phyloP scores from a whole-genome alignment of 2,329 filamentous ascomycete genomes.

The Talaromyces verruculosus region DNA sequence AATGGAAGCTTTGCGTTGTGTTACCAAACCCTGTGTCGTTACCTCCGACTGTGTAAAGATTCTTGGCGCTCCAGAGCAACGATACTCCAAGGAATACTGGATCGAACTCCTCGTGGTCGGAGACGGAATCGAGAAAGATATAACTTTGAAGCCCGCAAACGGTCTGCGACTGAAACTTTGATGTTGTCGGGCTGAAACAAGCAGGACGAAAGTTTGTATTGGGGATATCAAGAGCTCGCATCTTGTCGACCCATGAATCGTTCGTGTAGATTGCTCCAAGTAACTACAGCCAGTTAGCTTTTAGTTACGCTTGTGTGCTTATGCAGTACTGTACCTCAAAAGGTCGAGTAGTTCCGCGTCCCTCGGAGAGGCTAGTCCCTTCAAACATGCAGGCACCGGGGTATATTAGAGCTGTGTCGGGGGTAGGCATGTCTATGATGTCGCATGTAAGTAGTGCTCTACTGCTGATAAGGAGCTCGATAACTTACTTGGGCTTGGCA shows the following conservation, averaged over 20 bases:
- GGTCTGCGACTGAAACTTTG: constrained; percentile 16
- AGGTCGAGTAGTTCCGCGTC: constrained; percentile 18
- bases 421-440: constrained; percentile 17
- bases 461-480: neutral
- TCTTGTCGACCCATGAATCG: constrained; percentile 11
- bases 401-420: constrained; percentile 17
- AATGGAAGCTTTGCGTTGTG: constrained; percentile 20
- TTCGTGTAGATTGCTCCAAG: constrained; percentile 13
- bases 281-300: constrained; percentile 10
- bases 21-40: constrained; percentile 18
- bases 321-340: constrained; percentile 11
- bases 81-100: constrained; percentile 16
- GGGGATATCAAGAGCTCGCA: constrained; percentile 11
- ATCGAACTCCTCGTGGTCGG: constrained; percentile 13
- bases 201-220: constrained; percentile 15
- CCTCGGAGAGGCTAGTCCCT: constrained; percentile 18
- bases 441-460: neutral
- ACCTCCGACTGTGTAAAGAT: constrained; percentile 5
- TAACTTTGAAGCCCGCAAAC: constrained; percentile 18
- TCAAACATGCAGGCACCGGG: constrained; percentile 20
- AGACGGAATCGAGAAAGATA: constrained; percentile 2
- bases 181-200: constrained; percentile 19
- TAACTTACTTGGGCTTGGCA: constrained; percentile 19
- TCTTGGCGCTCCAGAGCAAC: constrained; percentile 18
- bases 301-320: neutral